phyloP scores from a whole-genome alignment of 225 moss, liverwort and hornwort species.

The Physcomitrellopsis africana region DNA sequence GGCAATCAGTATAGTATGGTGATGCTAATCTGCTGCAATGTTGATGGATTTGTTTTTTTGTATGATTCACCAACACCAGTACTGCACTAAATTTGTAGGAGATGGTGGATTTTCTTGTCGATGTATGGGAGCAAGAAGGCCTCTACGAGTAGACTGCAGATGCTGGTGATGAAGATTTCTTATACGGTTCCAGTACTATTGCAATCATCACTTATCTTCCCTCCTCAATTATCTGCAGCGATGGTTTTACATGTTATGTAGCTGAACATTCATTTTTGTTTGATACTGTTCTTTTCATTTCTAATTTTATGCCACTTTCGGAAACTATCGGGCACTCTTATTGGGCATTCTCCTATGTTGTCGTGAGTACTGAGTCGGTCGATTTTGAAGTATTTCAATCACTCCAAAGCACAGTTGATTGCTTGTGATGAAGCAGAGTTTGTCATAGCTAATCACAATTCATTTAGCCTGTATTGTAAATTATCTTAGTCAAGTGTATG shows the following conservation, averaged over 20 bases:
- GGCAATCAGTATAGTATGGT: neutral
- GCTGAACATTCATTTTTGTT: conserved; percentile 40
- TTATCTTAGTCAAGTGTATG: no score
- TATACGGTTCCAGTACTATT: conserved; percentile 16
- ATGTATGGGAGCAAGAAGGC: conserved; percentile 98
- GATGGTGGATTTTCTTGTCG: conserved; percentile 97
- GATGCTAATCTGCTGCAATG: neutral
- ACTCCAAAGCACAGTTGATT: conserved; percentile 5
- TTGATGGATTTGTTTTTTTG: conserved; percentile 12
- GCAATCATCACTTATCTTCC: conserved; percentile 16
- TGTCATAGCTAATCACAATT: no score
- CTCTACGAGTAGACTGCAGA: conserved; percentile 63
- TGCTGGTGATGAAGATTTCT: conserved; percentile 12
- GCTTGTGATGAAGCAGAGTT: neutral
- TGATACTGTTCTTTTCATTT: conserved; percentile 24
- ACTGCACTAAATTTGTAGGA: conserved; percentile 56
- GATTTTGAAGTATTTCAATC: neutral
- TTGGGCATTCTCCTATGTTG: conserved; percentile 8
- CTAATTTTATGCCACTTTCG: conserved; percentile 27
- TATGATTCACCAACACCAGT: neutral
- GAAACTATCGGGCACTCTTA: conserved; percentile 25
- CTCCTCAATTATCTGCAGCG: conserved; percentile 17
- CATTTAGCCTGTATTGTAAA: no score
- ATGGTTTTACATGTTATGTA: conserved; percentile 34
- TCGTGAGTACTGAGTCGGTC: neutral